A percentile compares a stretch with the other conserved stretches of the same genome.
phyloP scores from a whole-genome alignment of 148 eudicot genomes.

The Selenicereus undatus region DNA sequence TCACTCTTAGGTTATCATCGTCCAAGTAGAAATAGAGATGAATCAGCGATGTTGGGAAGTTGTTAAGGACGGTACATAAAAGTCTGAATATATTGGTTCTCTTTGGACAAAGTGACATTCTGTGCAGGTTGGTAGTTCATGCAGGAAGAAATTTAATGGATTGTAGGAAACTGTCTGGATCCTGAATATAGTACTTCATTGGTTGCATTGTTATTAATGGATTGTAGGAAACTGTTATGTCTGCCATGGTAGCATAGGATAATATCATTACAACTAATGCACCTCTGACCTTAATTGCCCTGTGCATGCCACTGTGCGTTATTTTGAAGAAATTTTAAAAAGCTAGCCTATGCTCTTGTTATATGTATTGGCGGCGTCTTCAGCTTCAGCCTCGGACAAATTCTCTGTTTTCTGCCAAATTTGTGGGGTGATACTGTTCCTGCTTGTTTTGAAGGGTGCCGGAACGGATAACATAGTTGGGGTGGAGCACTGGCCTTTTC shows the following conservation, averaged over 20 bases:
- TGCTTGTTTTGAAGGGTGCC: not conserved
- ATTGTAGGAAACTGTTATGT: not conserved
- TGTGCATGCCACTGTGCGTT: not conserved
- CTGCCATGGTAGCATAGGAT: not conserved
- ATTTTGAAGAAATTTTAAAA: no score
- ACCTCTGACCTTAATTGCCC: not conserved
- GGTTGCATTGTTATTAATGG: not conserved
- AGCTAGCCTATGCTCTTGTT: not conserved
- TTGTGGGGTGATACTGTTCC: not conserved
- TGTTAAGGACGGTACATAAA: not conserved
- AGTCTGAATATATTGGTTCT: not conserved
- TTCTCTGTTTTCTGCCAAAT: not conserved
- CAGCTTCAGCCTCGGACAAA: not conserved
- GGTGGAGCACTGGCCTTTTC: not conserved
- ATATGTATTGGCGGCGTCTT: not conserved
- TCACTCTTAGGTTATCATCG: no score
- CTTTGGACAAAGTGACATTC: not conserved
- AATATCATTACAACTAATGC: not conserved
- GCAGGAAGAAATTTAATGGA: no score
- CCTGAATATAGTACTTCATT: not conserved
- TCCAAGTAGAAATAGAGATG: not conserved
- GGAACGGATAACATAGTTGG: not conserved
- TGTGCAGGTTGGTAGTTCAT: not conserved
- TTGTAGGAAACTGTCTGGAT: not conserved
- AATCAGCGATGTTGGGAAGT: not conserved